Evolutionary conservation across 306 rosid species (phyloP).

Genomic region (Cucumis melo): DNA sequence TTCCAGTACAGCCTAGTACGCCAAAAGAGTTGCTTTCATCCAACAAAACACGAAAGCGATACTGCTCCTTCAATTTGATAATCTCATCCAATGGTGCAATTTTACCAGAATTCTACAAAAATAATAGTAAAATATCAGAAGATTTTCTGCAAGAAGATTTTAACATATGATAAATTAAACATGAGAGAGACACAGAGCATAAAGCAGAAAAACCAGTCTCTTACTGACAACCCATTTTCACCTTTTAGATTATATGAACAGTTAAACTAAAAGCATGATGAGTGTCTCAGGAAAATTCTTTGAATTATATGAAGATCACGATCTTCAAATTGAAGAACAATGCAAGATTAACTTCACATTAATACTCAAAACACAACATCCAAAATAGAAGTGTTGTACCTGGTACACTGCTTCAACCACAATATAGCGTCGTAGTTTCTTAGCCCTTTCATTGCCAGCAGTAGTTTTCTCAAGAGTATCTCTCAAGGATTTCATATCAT

Average conservation of each 20-base stretch:
- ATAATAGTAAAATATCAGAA: background rate
- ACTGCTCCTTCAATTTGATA: slow-evolving; percentile 81
- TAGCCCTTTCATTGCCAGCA: slow-evolving; percentile 40
- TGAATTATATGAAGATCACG: background rate
- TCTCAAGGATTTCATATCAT: slow-evolving; percentile 75
- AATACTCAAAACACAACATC: background rate
- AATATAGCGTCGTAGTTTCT: slow-evolving; percentile 88
- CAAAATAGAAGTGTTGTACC: slow-evolving; percentile 23
- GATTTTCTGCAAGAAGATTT: background rate
- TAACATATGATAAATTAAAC: background rate
- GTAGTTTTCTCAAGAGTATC: slow-evolving; percentile 61
- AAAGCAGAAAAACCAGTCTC: background rate
- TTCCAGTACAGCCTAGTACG: slow-evolving; percentile 81
- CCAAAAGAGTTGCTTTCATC: slow-evolving; percentile 99
- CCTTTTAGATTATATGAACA: background rate
- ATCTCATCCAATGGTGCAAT: slow-evolving; percentile 86
- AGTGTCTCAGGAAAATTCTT: background rate
- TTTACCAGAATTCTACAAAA: slow-evolving; percentile 85
- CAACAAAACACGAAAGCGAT: slow-evolving; percentile 69
- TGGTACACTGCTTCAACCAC: slow-evolving; percentile 94
- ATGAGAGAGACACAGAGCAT: background rate
- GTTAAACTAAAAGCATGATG: background rate
- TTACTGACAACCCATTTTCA: background rate
- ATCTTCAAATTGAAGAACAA: background rate
- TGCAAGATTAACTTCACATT: background rate